These are phyloP conservation scores for Alternaria conjuncta DNA, from an alignment of 2,329 filamentous ascomycete species.

Conservation along the genomic window DNA sequence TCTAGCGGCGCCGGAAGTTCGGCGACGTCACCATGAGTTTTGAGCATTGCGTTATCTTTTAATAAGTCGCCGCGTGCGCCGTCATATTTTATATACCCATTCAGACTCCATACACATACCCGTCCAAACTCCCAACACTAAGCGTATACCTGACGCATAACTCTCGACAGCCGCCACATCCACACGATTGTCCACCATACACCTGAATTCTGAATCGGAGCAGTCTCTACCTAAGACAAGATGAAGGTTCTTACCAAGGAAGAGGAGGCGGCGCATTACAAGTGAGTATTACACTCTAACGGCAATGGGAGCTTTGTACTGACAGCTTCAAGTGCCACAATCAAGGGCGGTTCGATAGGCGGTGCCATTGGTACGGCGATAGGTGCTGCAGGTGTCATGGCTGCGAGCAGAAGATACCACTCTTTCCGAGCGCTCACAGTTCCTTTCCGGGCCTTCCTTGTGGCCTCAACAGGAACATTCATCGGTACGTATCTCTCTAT, in stretches of 20 bases:
- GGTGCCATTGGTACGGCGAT: constrained; percentile 70
- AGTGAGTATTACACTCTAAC: constrained; percentile 50
- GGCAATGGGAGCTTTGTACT: constrained; percentile 8
- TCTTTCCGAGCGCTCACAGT: constrained; percentile 82
- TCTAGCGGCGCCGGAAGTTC: constrained; percentile 36
- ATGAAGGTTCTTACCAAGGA: constrained; percentile 98
- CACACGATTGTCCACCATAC: background rate
- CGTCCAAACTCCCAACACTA: background rate
- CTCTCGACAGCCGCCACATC: background rate
- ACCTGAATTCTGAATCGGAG: background rate
- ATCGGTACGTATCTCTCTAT: constrained; percentile 58
- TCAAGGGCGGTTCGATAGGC: constrained; percentile 80
- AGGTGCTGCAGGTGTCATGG: constrained; percentile 71
- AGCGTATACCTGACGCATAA: background rate
- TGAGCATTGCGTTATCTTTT: constrained; percentile 35
- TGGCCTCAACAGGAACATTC: constrained; percentile 83
- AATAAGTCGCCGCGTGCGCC: constrained; percentile 29
- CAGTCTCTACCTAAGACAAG: constrained; percentile 10
- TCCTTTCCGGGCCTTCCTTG: constrained; percentile 89
- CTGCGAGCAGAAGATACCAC: constrained; percentile 73
- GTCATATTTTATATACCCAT: constrained; percentile 4
- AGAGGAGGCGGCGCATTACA: constrained; percentile 88
- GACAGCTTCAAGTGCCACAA: constrained; percentile 62
- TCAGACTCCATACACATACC: background rate
- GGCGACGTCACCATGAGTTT: constrained; percentile 48